Conservation (phyloP, 805 yeast genomes). For the Barnettozyma sp. region DNA sequence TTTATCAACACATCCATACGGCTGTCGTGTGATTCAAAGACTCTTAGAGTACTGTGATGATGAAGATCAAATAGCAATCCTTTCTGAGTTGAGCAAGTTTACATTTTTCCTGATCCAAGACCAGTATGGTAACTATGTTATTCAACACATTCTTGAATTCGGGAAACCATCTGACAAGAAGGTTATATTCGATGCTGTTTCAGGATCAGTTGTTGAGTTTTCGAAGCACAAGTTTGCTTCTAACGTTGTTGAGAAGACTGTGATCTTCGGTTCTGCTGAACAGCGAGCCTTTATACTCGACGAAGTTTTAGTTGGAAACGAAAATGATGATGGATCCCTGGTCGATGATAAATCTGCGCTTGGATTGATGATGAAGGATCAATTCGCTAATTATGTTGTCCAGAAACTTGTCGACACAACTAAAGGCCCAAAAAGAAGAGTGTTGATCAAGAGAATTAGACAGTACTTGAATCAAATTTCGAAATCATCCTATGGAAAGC, state of each 20-base stretch:
- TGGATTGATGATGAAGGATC: conserved; percentile 94
- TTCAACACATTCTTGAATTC: conserved; percentile 87
- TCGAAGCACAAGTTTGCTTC: conserved; percentile 98
- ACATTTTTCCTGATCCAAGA: conserved; percentile 80
- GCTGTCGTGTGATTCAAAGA: conserved; percentile 95
- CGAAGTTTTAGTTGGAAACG: conserved; percentile 55
- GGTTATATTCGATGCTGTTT: conserved; percentile 58
- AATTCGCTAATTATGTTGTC: conserved; percentile 94
- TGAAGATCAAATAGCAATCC: conserved; percentile 58
- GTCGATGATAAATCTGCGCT: conserved; percentile 64
- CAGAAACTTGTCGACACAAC: conserved; percentile 88
- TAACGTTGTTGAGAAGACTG: conserved; percentile 93
- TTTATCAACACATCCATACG: conserved; percentile 91
- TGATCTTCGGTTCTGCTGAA: conserved; percentile 56
- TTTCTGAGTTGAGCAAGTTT: conserved; percentile 65
- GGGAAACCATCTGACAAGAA: conserved; percentile 60
- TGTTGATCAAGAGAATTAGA: conserved; percentile 67
- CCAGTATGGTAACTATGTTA: conserved; percentile 96
- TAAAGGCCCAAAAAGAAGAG: conserved; percentile 58
- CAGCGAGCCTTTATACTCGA: conserved; percentile 60
- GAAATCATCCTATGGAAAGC: conserved; percentile 69
- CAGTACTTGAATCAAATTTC: conserved; percentile 73
- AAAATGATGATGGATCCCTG: conserved; percentile 28
- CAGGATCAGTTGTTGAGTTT: conserved; percentile 65
- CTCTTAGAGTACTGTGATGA: conserved; percentile 69